Base-by-base conservation (phyloP, 495 filamentous ascomycete genomes). In the Aspergillus funiculosus region DNA sequence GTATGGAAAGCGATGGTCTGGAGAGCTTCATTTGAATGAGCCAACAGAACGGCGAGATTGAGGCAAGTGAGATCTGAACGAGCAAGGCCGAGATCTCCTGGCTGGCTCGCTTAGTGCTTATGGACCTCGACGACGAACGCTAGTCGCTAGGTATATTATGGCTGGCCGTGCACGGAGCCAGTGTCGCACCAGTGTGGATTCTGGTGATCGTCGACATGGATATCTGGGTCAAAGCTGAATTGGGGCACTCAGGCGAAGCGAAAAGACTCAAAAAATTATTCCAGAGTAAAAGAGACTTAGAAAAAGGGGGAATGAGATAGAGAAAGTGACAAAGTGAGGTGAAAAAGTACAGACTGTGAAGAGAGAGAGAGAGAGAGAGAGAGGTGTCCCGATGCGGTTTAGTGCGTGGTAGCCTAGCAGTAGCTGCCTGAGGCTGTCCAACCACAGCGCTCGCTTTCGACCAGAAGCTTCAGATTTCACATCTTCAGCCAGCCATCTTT, bases 31-130 rank as follows among this genome's bases (percentile, higher is more conserved):
- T 48, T 28, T 39, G 57, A 41, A 41, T 27, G 26, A 42, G 46
- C 66, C 63, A 69, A 67, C 63, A 47, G 45, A 49, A 53, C 56
- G 22, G 53, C 60, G 53, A 54, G 59, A 61, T 58, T 54, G 55
- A 49, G 44, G 46, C 40, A 46, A 52, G 51, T 44, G 48, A 66
- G 66, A 69, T 69, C 61, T 53, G 48, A 39, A 46, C 52, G 52
- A 51, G 36, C 56, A 51, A 31, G 43, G 30, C 52, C 56, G 56
- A 59, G 49, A 58, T 51, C 45, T 24, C 28, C 25, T 26, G 34
- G 21, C 35, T 26, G 38, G 25, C 34, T 39, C 25, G 43, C 43
- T 46, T 48, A 50, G 43, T 21, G 35, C 35, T 47, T 26, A 34
- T n/a, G n/a, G n/a, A n/a, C 10, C 10, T 13, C 24, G n/a, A 19